A percentile compares a stretch with the other conserved stretches of the same genome.
phyloP scores from a whole-genome alignment of 1,139 yeast species.

The Wickerhamomyces sp. region DNA sequence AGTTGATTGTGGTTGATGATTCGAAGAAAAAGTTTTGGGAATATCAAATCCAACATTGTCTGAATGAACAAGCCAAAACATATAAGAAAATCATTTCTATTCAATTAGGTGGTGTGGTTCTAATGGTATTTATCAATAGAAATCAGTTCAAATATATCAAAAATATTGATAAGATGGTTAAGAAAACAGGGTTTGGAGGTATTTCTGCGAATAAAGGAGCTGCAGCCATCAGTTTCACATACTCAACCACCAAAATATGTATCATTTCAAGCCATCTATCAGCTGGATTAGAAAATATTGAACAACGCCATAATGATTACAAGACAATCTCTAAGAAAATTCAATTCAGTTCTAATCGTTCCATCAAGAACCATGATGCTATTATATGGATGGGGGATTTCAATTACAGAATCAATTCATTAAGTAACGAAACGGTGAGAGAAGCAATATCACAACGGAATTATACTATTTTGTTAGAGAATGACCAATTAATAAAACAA shows the following conservation, averaged over 20 bases:
- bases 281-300: slow-evolving; percentile 81
- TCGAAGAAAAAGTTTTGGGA: slow-evolving; percentile 79
- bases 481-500: slow-evolving; percentile 80
- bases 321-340: slow-evolving; percentile 76
- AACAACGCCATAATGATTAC: slow-evolving; percentile 86
- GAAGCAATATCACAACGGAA: slow-evolving; percentile 45
- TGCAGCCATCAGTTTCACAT: slow-evolving; percentile 76
- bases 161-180: slow-evolving; percentile 73
- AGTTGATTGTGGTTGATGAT: slow-evolving; percentile 79
- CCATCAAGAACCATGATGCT: slow-evolving; percentile 77
- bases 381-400: slow-evolving; percentile 96
- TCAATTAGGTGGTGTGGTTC: slow-evolving; percentile 89
- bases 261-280: slow-evolving; percentile 91
- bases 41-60: slow-evolving; percentile 49
- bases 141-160: slow-evolving; percentile 60
- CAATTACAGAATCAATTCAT: slow-evolving; percentile 70
- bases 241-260: slow-evolving; percentile 74
- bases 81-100: slow-evolving; percentile 68
- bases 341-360: slow-evolving; percentile 65
- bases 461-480: slow-evolving; percentile 49
- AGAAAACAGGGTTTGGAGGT: slow-evolving; percentile 89
- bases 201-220: slow-evolving; percentile 93
- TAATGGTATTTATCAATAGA: slow-evolving; percentile 66
- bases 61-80: slow-evolving; percentile 39
- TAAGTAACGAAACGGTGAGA: slow-evolving; percentile 76